phyloP scores from a whole-genome alignment of 1,284 basidiomycete species.

The Pseudozyma sp. region DNA sequence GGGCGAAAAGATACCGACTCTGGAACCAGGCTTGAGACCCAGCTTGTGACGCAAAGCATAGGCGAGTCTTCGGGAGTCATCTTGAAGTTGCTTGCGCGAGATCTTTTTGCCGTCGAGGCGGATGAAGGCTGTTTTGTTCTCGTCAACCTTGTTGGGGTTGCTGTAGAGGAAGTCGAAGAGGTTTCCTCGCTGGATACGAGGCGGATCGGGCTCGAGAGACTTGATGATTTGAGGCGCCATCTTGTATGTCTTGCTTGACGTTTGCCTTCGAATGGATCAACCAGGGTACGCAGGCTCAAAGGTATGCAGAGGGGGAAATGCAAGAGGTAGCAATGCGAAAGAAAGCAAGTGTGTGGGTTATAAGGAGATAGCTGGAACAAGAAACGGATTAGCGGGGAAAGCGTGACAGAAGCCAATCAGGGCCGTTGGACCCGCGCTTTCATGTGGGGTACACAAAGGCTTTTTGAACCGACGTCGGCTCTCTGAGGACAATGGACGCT shows the following conservation, averaged over 20 bases:
- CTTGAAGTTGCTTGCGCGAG: constrained; percentile 53
- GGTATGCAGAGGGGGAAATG: neutral
- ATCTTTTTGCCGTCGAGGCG: constrained; percentile 58
- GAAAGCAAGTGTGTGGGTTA: neutral
- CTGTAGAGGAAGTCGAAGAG: constrained; percentile 56
- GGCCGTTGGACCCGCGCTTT: too few species aligned
- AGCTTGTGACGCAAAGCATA: constrained; percentile 55
- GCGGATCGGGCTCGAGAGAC: constrained; percentile 37
- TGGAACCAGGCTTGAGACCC: constrained; percentile 47
- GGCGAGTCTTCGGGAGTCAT: constrained; percentile 50
- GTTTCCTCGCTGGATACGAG: constrained; percentile 39
- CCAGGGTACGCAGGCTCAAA: neutral
- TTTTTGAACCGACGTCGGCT: too few species aligned
- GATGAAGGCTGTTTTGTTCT: constrained; percentile 43
- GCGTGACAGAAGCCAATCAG: constrained; percentile 1
- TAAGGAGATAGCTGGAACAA: neutral
- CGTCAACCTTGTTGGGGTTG: constrained; percentile 56
- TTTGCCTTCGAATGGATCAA: neutral
- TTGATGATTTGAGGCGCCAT: constrained; percentile 57
- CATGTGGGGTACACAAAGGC: too few species aligned
- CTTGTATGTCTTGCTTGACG: neutral
- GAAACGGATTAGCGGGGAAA: neutral
- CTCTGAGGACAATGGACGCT: too few species aligned
- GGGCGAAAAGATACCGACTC: constrained; percentile 63
- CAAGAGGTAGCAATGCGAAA: neutral